Conservation (phyloP, 2,329 filamentous ascomycete species). For the Hypoxylon sp. region DNA sequence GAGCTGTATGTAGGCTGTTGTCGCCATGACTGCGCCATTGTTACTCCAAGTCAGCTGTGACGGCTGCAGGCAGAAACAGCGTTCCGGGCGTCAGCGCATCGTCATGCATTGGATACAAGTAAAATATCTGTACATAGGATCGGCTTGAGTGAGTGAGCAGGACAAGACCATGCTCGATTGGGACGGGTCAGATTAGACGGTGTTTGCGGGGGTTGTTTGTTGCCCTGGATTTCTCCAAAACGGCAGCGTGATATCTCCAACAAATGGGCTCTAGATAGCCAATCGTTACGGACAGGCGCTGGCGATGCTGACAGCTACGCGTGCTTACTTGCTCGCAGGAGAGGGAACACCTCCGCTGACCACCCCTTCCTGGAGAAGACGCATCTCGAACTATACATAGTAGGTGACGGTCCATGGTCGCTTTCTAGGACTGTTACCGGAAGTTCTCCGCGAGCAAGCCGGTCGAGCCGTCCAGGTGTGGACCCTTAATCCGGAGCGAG, state of each 20-base stretch:
- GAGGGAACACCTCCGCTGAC: constrained; percentile 1
- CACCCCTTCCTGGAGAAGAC: background rate
- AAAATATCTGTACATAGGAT: constrained; percentile 21
- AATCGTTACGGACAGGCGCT: constrained; percentile 21
- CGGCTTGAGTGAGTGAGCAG: constrained; percentile 37
- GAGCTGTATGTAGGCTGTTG: constrained; percentile 1
- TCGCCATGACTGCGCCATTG: constrained; percentile 5
- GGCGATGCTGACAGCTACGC: constrained; percentile 18
- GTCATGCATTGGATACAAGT: constrained; percentile 30
- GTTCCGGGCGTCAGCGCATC: constrained; percentile 23
- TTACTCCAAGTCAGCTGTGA: constrained; percentile 9
- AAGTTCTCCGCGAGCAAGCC: constrained; percentile 26
- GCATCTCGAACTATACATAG: constrained; percentile 1
- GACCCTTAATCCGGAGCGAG: constrained; percentile 24
- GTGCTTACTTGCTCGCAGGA: constrained; percentile 28
- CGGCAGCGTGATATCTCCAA: constrained; percentile 31
- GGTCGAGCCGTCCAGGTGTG: constrained; percentile 19
- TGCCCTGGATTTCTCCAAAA: too few relatives aligned
- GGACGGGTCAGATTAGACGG: constrained; percentile 32
- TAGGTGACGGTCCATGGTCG: constrained; percentile 14
- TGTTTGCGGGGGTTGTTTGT: constrained; percentile 26
- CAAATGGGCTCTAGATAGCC: constrained; percentile 6
- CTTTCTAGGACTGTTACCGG: constrained; percentile 16
- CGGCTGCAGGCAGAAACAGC: constrained; percentile 14
- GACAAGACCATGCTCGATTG: constrained; percentile 25